Evolutionary conservation across 2,329 filamentous ascomycete species (phyloP).

Genomic region (Boeremia lycopersici): DNA sequence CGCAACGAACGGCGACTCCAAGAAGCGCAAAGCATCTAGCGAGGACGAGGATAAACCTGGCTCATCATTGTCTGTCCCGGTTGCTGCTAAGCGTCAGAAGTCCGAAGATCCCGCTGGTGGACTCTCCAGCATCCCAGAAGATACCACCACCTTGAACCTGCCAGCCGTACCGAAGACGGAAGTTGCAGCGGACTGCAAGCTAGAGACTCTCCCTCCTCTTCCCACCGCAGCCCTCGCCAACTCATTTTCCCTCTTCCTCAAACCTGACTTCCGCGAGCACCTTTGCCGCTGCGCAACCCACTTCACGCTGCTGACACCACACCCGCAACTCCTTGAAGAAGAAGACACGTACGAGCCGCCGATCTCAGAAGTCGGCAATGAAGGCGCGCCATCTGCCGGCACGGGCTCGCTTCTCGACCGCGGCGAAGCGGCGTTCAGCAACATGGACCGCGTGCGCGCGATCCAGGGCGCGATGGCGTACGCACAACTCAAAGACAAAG

Average conservation of each 20-base stretch:
- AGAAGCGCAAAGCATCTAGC: conserved; percentile 56
- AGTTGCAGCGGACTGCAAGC: conserved; percentile 60
- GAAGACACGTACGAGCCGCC: conserved; percentile 95
- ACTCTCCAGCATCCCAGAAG: conserved; percentile 46
- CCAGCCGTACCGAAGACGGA: conserved; percentile 36
- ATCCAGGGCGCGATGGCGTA: conserved; percentile 98
- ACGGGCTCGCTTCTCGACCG: conserved; percentile 87
- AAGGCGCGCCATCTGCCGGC: conserved; percentile 63
- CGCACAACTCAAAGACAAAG: conserved; percentile 91
- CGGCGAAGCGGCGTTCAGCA: conserved; percentile 88
- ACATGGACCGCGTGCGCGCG: conserved; percentile 88
- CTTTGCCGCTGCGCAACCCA: conserved; percentile 85
- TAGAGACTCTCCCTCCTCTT: conserved; percentile 61
- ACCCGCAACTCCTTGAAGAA: conserved; percentile 87
- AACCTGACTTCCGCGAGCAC: conserved; percentile 75
- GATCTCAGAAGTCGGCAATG: conserved; percentile 66
- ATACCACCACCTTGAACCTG: conserved; percentile 20
- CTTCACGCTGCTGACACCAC: conserved; percentile 71
- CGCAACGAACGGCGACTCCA: conserved; percentile 30
- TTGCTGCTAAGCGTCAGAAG: conserved; percentile 43
- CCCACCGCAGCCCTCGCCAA: conserved; percentile 59
- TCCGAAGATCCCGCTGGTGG: conserved; percentile 38
- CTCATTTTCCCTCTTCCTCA: conserved; percentile 82
- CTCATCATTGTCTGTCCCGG: conserved; percentile 23
- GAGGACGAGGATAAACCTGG: conserved; percentile 41